phyloP scores from a whole-genome alignment of 2,329 filamentous ascomycete species.

The Aspergillus clavatus region DNA sequence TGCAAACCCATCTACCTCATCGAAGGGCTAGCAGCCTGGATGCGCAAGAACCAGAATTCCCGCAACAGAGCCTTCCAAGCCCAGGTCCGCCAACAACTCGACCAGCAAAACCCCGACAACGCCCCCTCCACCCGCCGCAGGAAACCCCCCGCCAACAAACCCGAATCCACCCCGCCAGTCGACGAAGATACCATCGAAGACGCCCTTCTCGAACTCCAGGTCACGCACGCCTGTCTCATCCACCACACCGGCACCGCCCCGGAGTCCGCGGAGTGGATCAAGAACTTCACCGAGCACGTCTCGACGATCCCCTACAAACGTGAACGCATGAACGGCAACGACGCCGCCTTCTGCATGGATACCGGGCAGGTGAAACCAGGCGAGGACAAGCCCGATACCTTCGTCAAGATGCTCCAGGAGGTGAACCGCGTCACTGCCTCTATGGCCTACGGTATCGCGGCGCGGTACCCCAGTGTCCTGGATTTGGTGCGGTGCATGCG shows the following conservation, averaged over 20 bases:
- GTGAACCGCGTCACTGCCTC: conserved; percentile 66
- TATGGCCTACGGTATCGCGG: conserved; percentile 64
- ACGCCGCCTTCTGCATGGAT: conserved; percentile 69
- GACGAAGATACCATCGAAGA: conserved; percentile 67
- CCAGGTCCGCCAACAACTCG: conserved; percentile 52
- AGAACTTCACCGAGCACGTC: conserved; percentile 71
- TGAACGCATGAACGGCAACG: conserved; percentile 45
- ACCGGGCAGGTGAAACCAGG: conserved; percentile 69
- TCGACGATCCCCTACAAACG: conserved; percentile 67
- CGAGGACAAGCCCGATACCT: conserved; percentile 61
- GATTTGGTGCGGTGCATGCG: conserved; percentile 58
- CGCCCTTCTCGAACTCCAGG: conserved; percentile 64
- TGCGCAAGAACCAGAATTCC: conserved; percentile 62
- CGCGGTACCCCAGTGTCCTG: conserved; percentile 55
- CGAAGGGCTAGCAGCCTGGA: conserved; percentile 62
- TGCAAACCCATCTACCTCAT: conserved; percentile 64
- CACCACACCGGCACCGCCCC: conserved; percentile 60
- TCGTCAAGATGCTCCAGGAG: conserved; percentile 70
- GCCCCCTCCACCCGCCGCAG: conserved; percentile 20
- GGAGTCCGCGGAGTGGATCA: conserved; percentile 69
- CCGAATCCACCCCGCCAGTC: conserved; percentile 47
- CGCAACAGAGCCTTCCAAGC: conserved; percentile 65
- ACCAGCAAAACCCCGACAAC: conserved; percentile 13
- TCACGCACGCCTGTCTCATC: conserved; percentile 61
- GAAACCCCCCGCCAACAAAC: conserved; percentile 34